Evolutionary conservation across 306 rosid species (phyloP).

Genomic region (Cicer judaicum): DNA sequence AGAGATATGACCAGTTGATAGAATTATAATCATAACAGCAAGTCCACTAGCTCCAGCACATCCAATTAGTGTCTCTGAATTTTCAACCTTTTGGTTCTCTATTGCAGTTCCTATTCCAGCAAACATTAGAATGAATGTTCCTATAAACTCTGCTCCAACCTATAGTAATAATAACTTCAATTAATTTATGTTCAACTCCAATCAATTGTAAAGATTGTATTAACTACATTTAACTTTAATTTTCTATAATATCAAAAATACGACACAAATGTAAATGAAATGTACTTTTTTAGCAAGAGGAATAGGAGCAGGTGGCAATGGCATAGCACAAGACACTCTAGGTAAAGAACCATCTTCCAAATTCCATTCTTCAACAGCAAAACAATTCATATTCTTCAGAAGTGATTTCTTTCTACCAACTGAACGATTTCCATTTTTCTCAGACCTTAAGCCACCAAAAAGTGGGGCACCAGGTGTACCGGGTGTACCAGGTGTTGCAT

Average conservation of each 20-base stretch:
- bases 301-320: constrained; percentile 67
- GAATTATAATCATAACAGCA: constrained; percentile 76
- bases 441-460: constrained; percentile 63
- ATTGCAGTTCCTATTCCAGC: constrained; percentile 77
- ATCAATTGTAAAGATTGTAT: no score
- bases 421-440: constrained; percentile 31
- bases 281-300: constrained; percentile 80
- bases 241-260: background rate
- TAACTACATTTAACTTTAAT: background rate
- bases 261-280: background rate
- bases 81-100: constrained; percentile 70
- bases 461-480: constrained; percentile 83
- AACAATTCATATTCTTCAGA: constrained; percentile 65
- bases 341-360: constrained; percentile 75
- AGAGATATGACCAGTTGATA: constrained; percentile 86
- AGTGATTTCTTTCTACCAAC: constrained; percentile 61
- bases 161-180: constrained; percentile 2
- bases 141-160: constrained; percentile 96
- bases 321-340: constrained; percentile 64
- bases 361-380: constrained; percentile 63
- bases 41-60: constrained; percentile 77
- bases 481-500: constrained; percentile 84
- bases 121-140: constrained; percentile 76
- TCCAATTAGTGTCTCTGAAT: constrained; percentile 70
- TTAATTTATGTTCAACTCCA: no score